These are phyloP conservation scores for Paecilomyces formosus DNA, from an alignment of 2,329 filamentous ascomycete genomes.

Conservation along the genomic window DNA sequence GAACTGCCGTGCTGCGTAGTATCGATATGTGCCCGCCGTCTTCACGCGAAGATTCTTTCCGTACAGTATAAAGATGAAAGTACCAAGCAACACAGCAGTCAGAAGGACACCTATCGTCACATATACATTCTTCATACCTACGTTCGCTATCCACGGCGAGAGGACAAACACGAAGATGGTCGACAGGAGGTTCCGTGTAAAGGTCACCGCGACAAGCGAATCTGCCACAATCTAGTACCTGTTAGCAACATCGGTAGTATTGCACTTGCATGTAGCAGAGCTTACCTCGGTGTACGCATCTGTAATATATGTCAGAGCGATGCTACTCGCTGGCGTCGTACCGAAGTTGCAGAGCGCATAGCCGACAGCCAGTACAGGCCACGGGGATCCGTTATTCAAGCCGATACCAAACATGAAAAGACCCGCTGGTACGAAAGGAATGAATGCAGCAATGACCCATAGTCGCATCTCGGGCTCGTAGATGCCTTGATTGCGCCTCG, in stretches of 20 bases:
- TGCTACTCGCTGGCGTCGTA: not conserved
- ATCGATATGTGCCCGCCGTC: constrained; percentile 24
- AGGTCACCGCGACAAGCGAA: constrained; percentile 38
- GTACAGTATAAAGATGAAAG: not conserved
- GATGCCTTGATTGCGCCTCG: constrained; percentile 30
- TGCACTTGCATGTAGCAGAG: not conserved
- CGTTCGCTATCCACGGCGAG: constrained; percentile 26
- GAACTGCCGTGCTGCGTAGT: constrained; percentile 26
- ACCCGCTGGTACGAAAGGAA: constrained; percentile 26
- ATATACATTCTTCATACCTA: constrained; percentile 36
- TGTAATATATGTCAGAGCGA: not conserved
- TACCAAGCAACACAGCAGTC: constrained; percentile 9
- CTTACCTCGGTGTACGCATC: constrained; percentile 14
- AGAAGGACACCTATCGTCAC: constrained; percentile 31
- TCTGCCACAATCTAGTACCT: constrained; percentile 38
- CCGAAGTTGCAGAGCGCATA: not conserved
- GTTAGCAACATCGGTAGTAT: not conserved
- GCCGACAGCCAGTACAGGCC: constrained; percentile 19
- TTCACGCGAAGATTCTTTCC: constrained; percentile 26
- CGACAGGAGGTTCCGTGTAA: constrained; percentile 38
- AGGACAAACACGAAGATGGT: constrained; percentile 42
- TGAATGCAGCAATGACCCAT: constrained; percentile 16
- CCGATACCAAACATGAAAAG: constrained; percentile 35
- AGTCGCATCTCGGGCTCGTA: constrained; percentile 42
- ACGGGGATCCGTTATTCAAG: constrained; percentile 25